Percentiles rank a stretch among this genome's conserved stretches.
phyloP scores from a whole-genome alignment of 192 early-diverging fungal species.

The Mortierella hygrophila region DNA sequence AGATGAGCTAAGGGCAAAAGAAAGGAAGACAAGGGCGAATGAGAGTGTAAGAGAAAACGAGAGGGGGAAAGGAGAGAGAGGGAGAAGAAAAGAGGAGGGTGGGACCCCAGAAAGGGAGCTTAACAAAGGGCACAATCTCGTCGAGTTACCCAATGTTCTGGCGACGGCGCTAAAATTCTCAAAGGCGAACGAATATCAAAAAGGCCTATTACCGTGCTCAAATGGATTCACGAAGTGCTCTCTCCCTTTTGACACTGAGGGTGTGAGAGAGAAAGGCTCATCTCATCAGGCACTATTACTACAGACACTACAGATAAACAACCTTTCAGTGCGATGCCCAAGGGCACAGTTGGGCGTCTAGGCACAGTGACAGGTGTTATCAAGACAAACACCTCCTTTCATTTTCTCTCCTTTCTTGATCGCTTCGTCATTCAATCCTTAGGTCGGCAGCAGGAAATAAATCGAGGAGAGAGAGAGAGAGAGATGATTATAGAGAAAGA shows the following conservation, averaged over 20 bases:
- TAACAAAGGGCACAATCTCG: not conserved
- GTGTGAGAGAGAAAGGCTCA: too few relatives aligned
- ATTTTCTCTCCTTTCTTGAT: not conserved
- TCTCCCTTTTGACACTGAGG: too few relatives aligned
- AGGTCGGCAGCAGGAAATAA: not conserved
- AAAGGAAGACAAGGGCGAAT: slow-evolving; percentile 2
- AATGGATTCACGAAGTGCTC: too few relatives aligned
- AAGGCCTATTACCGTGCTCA: too few relatives aligned
- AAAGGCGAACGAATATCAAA: too few relatives aligned
- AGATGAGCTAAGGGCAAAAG: too few relatives aligned
- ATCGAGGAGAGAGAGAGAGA: slow-evolving; percentile 1
- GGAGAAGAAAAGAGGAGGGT: not conserved
- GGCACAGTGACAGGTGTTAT: not conserved
- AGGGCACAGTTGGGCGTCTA: not conserved
- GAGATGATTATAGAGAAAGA: not conserved
- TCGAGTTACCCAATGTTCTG: too few relatives aligned
- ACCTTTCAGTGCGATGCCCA: not conserved
- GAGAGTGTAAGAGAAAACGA: not conserved
- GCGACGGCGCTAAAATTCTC: too few relatives aligned
- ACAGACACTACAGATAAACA: not conserved
- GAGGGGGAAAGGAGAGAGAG: too few relatives aligned
- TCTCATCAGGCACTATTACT: not conserved
- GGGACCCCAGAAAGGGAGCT: not conserved
- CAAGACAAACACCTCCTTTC: not conserved
- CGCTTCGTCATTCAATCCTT: not conserved